Percentiles rank a stretch among this genome's conserved stretches.
Conservation (phyloP, 148 eudicot genomes). For the Suaeda aralocaspica region DNA sequence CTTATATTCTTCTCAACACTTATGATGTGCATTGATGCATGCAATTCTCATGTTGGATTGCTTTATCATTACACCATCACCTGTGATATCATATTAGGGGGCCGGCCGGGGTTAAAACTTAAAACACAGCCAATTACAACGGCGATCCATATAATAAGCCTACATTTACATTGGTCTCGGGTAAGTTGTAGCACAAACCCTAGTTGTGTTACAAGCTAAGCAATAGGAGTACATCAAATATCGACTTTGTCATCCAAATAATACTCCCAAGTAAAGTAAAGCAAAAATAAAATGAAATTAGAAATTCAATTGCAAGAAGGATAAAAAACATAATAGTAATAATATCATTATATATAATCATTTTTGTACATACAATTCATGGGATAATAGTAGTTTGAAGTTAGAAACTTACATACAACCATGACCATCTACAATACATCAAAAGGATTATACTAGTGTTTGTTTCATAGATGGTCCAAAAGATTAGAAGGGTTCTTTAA, state of each 20-base stretch:
- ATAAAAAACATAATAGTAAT: not conserved
- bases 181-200: too few species aligned
- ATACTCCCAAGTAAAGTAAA: too few species aligned
- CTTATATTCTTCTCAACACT: conserved; percentile 9
- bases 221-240: not conserved
- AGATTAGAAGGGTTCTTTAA: conserved; percentile 3
- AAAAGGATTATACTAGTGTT: not conserved
- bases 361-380: conserved; percentile 7
- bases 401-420: conserved; percentile 25
- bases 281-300: not conserved
- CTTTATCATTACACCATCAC: not conserved
- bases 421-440: not conserved
- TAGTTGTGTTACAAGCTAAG: not conserved
- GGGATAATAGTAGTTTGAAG: not conserved
- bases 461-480: conserved; percentile 12
- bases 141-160: too few species aligned
- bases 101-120: too few species aligned
- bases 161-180: too few species aligned
- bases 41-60: not conserved
- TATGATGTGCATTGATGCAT: conserved; percentile 12
- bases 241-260: too few species aligned
- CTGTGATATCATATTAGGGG: too few species aligned
- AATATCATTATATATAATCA: conserved; percentile 6
- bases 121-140: too few species aligned
- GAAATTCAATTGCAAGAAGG: not conserved